These are phyloP conservation scores for Cenchrus americanus DNA, from an alignment of 176 grass and related monocot species.

Conservation along the genomic window DNA sequence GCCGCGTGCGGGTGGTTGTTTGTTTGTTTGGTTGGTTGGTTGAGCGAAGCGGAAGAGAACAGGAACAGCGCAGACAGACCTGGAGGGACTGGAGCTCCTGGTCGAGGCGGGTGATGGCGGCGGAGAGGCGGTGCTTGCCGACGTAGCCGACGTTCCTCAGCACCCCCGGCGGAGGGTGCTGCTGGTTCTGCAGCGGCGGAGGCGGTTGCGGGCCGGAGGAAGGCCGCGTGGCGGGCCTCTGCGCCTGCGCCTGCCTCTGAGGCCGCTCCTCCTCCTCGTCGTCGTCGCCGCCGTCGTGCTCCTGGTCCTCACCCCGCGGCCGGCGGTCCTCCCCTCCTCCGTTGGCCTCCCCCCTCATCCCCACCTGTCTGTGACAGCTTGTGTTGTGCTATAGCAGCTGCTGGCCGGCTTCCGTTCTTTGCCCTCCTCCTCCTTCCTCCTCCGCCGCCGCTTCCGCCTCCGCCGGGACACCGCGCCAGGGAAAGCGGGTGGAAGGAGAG, in stretches of 20 bases:
- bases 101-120: slow-evolving; percentile 77
- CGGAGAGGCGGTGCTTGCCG: slow-evolving; percentile 83
- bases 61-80: slow-evolving; percentile 35
- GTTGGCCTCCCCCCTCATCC: slow-evolving; percentile 50
- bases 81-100: slow-evolving; percentile 86
- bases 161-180: not conserved
- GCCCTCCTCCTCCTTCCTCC: not conserved
- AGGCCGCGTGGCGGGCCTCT: not conserved
- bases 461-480: not conserved
- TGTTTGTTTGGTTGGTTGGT: not conserved
- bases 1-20: not conserved
- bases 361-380: not conserved
- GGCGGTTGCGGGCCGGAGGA: slow-evolving; percentile 43
- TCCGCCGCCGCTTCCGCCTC: not conserved
- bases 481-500: not conserved
- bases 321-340: slow-evolving; percentile 45
- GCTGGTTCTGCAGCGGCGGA: not conserved
- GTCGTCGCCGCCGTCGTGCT: not conserved
- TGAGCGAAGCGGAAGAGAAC: not conserved
- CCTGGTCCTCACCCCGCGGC: slow-evolving; percentile 14
- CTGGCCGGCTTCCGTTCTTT: no score
- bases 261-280: not conserved
- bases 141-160: slow-evolving; percentile 61
- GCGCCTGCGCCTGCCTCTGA: not conserved
- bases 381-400: not conserved